Conservation (phyloP, 2,329 filamentous ascomycete species). For the Rutstroemia sydowiana region DNA sequence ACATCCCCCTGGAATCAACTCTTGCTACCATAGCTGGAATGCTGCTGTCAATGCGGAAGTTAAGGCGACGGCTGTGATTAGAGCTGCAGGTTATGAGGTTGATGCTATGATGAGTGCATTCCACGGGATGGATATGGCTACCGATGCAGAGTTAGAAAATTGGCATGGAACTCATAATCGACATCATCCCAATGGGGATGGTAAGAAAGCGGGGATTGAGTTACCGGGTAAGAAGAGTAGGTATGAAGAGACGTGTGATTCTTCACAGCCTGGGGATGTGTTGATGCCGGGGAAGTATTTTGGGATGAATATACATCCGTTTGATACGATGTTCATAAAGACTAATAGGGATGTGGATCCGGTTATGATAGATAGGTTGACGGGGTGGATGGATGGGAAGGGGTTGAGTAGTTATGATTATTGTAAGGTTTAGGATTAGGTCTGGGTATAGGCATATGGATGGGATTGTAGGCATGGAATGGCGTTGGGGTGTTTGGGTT, state of each 20-base stretch:
- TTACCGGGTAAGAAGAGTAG: not conserved
- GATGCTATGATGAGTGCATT: slow-evolving; percentile 24
- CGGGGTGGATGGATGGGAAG: slow-evolving; percentile 2
- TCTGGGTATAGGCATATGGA: no score
- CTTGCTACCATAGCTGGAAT: slow-evolving; percentile 19
- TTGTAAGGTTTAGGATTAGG: no score
- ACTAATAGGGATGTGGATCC: slow-evolving; percentile 22
- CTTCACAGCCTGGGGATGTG: slow-evolving; percentile 17
- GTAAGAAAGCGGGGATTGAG: not conserved
- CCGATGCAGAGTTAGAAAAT: not conserved
- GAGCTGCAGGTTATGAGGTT: slow-evolving; percentile 21
- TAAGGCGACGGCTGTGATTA: slow-evolving; percentile 17
- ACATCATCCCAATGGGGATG: not conserved
- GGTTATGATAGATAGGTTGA: slow-evolving; percentile 16
- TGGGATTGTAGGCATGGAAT: not conserved
- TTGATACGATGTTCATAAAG: slow-evolving; percentile 26
- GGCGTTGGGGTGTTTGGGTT: not conserved
- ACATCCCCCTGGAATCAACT: slow-evolving; percentile 21
- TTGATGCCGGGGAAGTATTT: slow-evolving; percentile 19
- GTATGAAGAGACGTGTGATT: not conserved
- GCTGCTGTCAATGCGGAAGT: slow-evolving; percentile 23
- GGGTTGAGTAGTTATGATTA: not conserved
- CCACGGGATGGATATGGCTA: slow-evolving; percentile 13
- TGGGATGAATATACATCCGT: slow-evolving; percentile 24
- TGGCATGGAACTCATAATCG: not conserved